A percentile compares a stretch with the other conserved stretches of the same genome.
phyloP scores from a whole-genome alignment of 331 rosid genomes.

The Phaseolus coccineus region DNA sequence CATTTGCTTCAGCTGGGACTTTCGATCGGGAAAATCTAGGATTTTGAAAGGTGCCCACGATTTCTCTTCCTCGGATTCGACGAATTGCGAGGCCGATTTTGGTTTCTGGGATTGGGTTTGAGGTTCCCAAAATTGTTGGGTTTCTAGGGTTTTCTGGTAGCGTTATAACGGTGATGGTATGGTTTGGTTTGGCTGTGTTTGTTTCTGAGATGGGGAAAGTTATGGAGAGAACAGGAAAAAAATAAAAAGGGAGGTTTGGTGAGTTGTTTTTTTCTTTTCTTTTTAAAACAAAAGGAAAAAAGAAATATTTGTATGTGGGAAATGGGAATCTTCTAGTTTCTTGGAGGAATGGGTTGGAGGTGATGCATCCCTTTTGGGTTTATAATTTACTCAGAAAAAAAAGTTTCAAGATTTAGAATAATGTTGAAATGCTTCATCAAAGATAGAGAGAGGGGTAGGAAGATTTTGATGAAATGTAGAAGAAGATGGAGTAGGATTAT shows the following conservation, averaged over 20 bases:
- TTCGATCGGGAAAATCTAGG: conserved; percentile 46
- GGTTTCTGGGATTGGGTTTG: background rate
- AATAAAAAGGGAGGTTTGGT: conserved; percentile 20
- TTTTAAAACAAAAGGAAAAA: background rate
- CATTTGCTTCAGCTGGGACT: conserved; percentile 76
- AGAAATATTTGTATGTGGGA: conserved; percentile 39
- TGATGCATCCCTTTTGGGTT: conserved; percentile 49
- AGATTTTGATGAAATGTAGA: background rate
- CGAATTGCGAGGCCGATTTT: conserved; percentile 35
- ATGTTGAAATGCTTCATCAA: background rate
- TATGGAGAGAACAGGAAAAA: conserved; percentile 18
- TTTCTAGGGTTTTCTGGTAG: conserved; percentile 46
- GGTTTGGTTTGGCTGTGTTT: conserved; percentile 3
- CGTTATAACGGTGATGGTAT: conserved; percentile 25
- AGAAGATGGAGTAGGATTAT: conserved; percentile 30
- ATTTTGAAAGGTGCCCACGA: conserved; percentile 50
- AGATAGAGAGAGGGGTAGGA: background rate
- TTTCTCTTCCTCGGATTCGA: conserved; percentile 31
- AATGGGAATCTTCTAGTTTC: conserved; percentile 73
- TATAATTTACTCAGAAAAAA: conserved; percentile 35
- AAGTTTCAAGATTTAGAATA: conserved; percentile 40
- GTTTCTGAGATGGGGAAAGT: conserved; percentile 44
- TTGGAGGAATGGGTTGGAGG: conserved; percentile 66
- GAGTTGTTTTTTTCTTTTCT: conserved; percentile 20
- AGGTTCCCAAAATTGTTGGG: conserved; percentile 34